Percentiles rank a stretch among this genome's conserved stretches.
Conservation (phyloP, 768 basidiomycete genomes). For the Suillus spraguei region DNA sequence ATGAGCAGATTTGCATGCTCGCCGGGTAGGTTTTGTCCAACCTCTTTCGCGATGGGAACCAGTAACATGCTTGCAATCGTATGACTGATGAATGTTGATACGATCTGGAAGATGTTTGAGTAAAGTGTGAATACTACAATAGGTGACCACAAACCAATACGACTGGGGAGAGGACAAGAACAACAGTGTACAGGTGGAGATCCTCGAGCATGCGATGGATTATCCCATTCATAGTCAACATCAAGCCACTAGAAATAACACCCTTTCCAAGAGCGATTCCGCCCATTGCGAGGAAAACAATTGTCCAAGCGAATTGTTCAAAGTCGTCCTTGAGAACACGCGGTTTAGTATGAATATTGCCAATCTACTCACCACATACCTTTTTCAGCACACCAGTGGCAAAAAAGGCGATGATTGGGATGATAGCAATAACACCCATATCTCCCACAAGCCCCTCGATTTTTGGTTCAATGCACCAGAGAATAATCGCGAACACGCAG, state of each 20-base stretch:
- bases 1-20: conserved; percentile 82
- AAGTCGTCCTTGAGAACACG: conserved; percentile 75
- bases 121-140: neutral
- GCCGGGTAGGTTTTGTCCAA: conserved; percentile 74
- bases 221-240: conserved; percentile 71
- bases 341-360: conserved; percentile 3
- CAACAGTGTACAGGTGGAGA: conserved; percentile 66
- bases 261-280: conserved; percentile 96
- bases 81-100: conserved; percentile 97
- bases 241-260: conserved; percentile 85
- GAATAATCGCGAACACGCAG: conserved; percentile 77
- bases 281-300: conserved; percentile 97
- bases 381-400: conserved; percentile 92
- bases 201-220: conserved; percentile 65
- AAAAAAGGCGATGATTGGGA: conserved; percentile 94
- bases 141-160: conserved; percentile 56
- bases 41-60: conserved; percentile 94
- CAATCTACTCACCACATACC: conserved; percentile 44
- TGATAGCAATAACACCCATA: conserved; percentile 96
- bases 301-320: conserved; percentile 92
- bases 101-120: conserved; percentile 46
- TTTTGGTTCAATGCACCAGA: conserved; percentile 88
- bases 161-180: conserved; percentile 66
- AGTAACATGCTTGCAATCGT: conserved; percentile 95
- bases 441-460: conserved; percentile 83